Base-by-base conservation (phyloP, 2,329 filamentous ascomycete species). In the Pseudogymnoascus sp. region DNA sequence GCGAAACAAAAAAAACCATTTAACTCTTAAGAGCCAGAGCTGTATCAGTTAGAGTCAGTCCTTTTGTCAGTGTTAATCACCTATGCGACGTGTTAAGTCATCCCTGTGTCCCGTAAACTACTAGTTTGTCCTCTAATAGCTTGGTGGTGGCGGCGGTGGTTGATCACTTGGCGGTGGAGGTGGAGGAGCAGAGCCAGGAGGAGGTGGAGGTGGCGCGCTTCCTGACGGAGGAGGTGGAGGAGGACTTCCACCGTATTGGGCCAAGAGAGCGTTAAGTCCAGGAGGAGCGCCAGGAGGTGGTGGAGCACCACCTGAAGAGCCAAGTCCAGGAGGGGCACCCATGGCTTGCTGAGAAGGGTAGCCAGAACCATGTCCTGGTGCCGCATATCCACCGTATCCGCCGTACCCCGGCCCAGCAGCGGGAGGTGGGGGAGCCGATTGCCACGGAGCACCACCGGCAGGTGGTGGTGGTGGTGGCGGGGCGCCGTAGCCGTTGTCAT, bases 191-290 rank as follows among this genome's bases (percentile, higher is more conserved):
- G 79, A 77, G 57, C 78, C 79, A 62, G 82, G 79, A 5, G 82
- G 81, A n/a, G 83, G 81, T 1, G 84, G 84, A 9, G 84, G 83
- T 61, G 84, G 80, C 64, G 83, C 83, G 64, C 77, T 77, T 59
- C 80, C 21, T 1, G 84, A 82, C 23, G 84, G 84, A 41, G 82
- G 81, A 60, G 79, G 76, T 21, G 78, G 75, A 38, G 71, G 75
- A 30, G 73, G 74, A 55, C 78, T 75, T 41, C 73, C 74, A 62
- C 72, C 76, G 37, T 81, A 89, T 67, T 85, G 84, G 71, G 88
- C 83, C 67, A 88, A 85, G 61, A 89, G 76, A 52, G 83, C 81
- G 69, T 81, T 84, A 45, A 84, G 75, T 58, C 77, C 79, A 64
- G 74, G 73, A 37, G 75, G 75, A 60, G 74, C 74, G 52, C 74